Base-by-base conservation (phyloP, 2,329 filamentous ascomycete species). In the Diaporthe aspalathi region DNA sequence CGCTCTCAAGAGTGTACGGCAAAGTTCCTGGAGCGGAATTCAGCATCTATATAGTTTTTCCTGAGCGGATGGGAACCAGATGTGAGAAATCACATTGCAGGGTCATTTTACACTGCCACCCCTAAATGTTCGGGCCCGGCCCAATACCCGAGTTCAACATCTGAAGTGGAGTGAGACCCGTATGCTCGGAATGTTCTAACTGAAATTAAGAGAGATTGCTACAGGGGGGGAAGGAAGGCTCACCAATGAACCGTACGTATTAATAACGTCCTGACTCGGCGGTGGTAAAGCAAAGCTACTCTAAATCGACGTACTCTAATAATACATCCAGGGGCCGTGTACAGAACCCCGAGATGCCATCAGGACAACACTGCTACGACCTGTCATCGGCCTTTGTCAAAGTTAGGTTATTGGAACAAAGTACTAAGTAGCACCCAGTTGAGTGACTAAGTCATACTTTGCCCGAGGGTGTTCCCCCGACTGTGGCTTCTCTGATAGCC, bases 301-400 rank as follows among this genome's bases (percentile, higher is more conserved):
- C 43, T 32, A 22, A 16, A 35, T 63, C 57, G 24, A 63, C 27
- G 20, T n/a, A 32, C 27, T 63, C 57, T 63, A 47, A 63, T 63
- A 63, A 63, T 63, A 49, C 27, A 63, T 63, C 14, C 22, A 47
- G 57, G 40, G 16, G 57, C 12, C 12, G 40, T n/a, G 7, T 17
- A 45, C 22, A 49, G 22, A 12, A 8, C 24, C 40, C 14, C 14
- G 16, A 27, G 6, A 24, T 40, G 1, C 4, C 20, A 27, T 29
- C 17, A n/a, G 24, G 5, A 9, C 2, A n/a, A 22, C 6, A 22
- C 5, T 32, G n/a, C 1, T 20, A 45, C 17, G 29, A 62, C 16
- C n/a, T 6, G 3, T 17, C n/a, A 6, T 6, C 24, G 32, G n/a
- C 17, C 5, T 12, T 5, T 47, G 1, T 8, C 38, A 4, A 27